These are phyloP conservation scores for Aphanomyces stellatus DNA, from an alignment of 352 stramenopile species.

Conservation along the genomic window DNA sequence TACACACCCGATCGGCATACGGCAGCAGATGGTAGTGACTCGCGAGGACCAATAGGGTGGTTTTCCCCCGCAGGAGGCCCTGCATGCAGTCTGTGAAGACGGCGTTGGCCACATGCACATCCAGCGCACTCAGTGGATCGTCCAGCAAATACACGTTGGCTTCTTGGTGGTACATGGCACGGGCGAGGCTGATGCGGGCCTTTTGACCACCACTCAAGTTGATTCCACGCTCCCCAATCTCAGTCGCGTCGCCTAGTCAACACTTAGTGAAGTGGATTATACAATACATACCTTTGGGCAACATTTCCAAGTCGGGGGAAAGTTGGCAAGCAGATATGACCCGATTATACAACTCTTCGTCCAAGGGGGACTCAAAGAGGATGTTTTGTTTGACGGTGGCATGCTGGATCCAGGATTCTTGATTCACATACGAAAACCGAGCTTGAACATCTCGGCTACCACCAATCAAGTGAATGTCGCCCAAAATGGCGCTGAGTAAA, in stretches of 20 bases:
- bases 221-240: constrained; percentile 48
- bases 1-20: constrained; percentile 43
- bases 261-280: background rate
- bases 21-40: constrained; percentile 87
- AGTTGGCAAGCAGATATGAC: constrained; percentile 10
- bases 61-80: constrained; percentile 69
- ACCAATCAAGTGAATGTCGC: constrained; percentile 58
- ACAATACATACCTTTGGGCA: constrained; percentile 33
- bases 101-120: constrained; percentile 93
- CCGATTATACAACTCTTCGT: constrained; percentile 31
- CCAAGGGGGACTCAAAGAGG: constrained; percentile 78
- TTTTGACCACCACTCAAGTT: constrained; percentile 37
- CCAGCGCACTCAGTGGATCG: constrained; percentile 93
- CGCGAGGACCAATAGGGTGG: constrained; percentile 91
- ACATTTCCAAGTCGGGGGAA: constrained; percentile 36
- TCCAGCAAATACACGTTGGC: constrained; percentile 95
- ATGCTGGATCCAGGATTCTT: constrained; percentile 96
- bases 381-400: constrained; percentile 94
- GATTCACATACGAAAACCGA: constrained; percentile 88
- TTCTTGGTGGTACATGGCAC: constrained; percentile 41
- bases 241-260: constrained; percentile 39
- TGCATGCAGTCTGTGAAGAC: constrained; percentile 94
- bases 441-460: constrained; percentile 44
- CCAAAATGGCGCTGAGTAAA: constrained; percentile 63
- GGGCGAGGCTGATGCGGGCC: constrained; percentile 27